These are phyloP conservation scores for Cavenderia fasciculata DNA, from an alignment of 78 protist species.

Conservation along the genomic window DNA sequence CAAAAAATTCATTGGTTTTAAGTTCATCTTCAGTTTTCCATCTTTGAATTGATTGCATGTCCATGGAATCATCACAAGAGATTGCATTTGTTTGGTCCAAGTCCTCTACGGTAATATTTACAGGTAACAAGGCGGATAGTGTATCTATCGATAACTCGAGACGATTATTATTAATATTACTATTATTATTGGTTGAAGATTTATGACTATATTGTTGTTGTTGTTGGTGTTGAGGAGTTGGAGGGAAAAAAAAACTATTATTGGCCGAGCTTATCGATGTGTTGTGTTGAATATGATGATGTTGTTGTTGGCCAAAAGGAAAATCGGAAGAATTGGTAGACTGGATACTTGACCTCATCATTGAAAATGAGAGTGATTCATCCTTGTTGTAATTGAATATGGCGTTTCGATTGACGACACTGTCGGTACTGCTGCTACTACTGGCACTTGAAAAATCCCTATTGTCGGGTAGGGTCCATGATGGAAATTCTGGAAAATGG, in stretches of 20 bases:
- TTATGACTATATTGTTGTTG: background rate
- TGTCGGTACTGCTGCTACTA: background rate
- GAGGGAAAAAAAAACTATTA: background rate
- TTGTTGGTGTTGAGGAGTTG: background rate
- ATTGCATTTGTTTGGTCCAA: too few relatives aligned
- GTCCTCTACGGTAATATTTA: slow-evolving; percentile 15
- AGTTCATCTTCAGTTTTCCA: slow-evolving; percentile 7
- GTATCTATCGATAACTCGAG: slow-evolving; percentile 4
- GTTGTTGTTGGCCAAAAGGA: background rate
- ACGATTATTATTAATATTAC: too few relatives aligned
- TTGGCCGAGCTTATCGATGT: background rate
- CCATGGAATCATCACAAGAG: background rate
- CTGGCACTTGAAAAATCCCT: background rate
- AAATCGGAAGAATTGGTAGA: too few relatives aligned
- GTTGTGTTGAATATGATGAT: background rate
- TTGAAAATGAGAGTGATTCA: background rate
- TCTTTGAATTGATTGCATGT: background rate
- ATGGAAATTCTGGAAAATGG: slow-evolving; percentile 8
- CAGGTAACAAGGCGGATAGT: background rate
- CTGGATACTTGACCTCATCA: too few relatives aligned
- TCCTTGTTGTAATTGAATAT: background rate
- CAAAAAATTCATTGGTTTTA: background rate
- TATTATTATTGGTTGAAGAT: too few relatives aligned
- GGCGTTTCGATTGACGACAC: background rate
- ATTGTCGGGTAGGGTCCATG: background rate